Evolutionary conservation across 2,329 filamentous ascomycete species (phyloP), one percentile per base, ranked within the genome.

Genomic region (Ophiostoma sp.): DNA sequence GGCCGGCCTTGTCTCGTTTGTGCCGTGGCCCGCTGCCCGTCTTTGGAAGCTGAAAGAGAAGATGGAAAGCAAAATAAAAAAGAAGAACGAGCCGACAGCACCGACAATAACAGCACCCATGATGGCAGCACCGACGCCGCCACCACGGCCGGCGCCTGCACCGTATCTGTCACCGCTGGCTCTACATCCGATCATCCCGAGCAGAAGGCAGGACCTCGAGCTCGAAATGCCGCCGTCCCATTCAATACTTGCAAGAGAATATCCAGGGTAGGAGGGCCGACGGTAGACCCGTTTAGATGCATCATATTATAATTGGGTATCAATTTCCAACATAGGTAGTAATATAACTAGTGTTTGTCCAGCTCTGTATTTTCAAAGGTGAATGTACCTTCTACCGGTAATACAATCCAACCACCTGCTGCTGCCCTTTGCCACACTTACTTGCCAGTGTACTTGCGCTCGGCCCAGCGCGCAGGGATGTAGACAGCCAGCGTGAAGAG

Each of bases 401-500:
- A 27, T 8, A 57, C 23, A 13, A 57, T 20, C 60, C 3, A 62
- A 31, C 23, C 13, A 3, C 27, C 13, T 41, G 4, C 23, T 10
- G 8, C 11, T 23, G 48, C 8, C n/a, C n/a, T 0, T 62, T 60
- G 23, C 20, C 17, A 8, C 31, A 3, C 8, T 73, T 73, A 82
- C 64, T 79, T 78, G 17, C 81, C 81, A 41, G 82, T 74, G 73
- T 79, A 79, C 77, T 79, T 83, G 73, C 80, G 75, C 79, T 87
- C 84, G 71, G 82, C 72, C 72, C 80, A 83, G 60, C 85, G 77
- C 66, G 81, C 77, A 2, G 83, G 84, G 4, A 83, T 72, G 74
- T 82, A 86, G 3, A 79, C 77, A 7, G 83, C 52, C 11, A 83
- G 74, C 0, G 84, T 84, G 39, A 85, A 81, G 4, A 82, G 77